phyloP scores from a whole-genome alignment of 306 rosid species.

The Mimosa bimucronata region DNA sequence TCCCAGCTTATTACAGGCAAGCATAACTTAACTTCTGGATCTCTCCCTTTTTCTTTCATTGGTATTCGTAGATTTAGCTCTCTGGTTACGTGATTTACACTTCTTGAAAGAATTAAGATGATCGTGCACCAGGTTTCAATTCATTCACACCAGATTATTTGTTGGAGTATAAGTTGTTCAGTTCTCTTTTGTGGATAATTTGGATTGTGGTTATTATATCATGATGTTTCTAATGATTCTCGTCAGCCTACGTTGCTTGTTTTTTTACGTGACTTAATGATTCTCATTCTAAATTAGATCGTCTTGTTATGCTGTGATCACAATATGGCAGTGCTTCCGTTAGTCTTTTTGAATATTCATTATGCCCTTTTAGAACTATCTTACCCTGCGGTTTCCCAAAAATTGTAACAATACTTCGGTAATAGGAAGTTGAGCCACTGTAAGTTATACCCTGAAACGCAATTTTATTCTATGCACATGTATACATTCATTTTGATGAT shows the following conservation, averaged over 20 bases:
- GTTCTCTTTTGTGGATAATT: constrained; percentile 4
- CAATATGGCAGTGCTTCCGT: constrained; percentile 28
- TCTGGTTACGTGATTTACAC: background rate
- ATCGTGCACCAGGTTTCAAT: background rate
- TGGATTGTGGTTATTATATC: constrained; percentile 11
- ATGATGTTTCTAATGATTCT: constrained; percentile 8
- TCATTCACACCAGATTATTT: constrained; percentile 19
- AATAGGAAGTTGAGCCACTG: background rate
- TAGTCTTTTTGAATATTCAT: constrained; percentile 15
- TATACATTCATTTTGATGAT: constrained; percentile 19
- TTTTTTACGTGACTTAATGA: background rate
- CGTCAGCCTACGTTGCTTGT: background rate
- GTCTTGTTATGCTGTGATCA: constrained; percentile 8
- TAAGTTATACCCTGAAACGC: constrained; percentile 3
- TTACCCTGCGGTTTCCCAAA: background rate
- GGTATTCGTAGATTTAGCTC: constrained; percentile 11
- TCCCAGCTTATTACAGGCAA: constrained; percentile 97
- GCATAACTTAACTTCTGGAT: constrained; percentile 35
- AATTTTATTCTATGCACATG: constrained; percentile 11
- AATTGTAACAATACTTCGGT: background rate
- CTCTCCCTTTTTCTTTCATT: constrained; percentile 12
- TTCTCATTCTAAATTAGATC: constrained; percentile 24
- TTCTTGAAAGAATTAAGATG: background rate
- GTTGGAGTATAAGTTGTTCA: background rate
- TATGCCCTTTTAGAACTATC: constrained; percentile 9